Evolutionary conservation across 2,329 filamentous ascomycete species (phyloP), one percentile per base, ranked within the genome.

Genomic region (Fusarium azukiicola): DNA sequence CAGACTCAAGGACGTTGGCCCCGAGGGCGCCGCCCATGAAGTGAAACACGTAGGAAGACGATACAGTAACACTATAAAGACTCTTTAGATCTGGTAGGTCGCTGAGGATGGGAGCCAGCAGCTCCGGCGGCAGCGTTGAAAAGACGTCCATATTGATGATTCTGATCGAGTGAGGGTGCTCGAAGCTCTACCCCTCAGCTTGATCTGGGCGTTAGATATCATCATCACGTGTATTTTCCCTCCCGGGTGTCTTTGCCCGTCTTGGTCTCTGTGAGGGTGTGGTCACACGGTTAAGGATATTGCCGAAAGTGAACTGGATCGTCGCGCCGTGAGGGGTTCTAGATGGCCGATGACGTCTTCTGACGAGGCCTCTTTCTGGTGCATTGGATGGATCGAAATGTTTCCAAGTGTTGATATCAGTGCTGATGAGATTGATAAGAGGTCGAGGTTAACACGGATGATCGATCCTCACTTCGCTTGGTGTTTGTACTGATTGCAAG

Each of bases 71-170:
- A 2, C 47, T 77, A 27, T 61, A 79, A 6, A 79, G 61, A 23
- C 68, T 66, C 27, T 49, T 46, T 5, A 79, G 58, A 7, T 79
- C 71, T 4, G 76, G 71, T 4, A 79, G 32, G 9, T 54, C 36
- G 14, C 17, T 17, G 3, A 79, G 61, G 10, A 79, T 63, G 6
- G 76, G 68, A 69, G 47, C 52, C 4, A 79, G 36, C 6, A 79
- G 77, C 47, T 79, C 77, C 2, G 68, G 64, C 1, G 77, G 77
- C 2, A 79, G 12, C 5, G 52, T 56, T 32, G 64, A 52, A 50
- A 79, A 79, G 21, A 61, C 12, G 21, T 79, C 77, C 77, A 79
- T 79, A 2, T 13, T 74, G 40, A 23, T 27, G 14, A 16, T 8
- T 14, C 9, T n/a, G 47, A n/a, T 47, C 14, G 11, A 16, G 11